phyloP scores from a whole-genome alignment of 2,329 filamentous ascomycete genomes.

The Cladophialophora carrionii region DNA sequence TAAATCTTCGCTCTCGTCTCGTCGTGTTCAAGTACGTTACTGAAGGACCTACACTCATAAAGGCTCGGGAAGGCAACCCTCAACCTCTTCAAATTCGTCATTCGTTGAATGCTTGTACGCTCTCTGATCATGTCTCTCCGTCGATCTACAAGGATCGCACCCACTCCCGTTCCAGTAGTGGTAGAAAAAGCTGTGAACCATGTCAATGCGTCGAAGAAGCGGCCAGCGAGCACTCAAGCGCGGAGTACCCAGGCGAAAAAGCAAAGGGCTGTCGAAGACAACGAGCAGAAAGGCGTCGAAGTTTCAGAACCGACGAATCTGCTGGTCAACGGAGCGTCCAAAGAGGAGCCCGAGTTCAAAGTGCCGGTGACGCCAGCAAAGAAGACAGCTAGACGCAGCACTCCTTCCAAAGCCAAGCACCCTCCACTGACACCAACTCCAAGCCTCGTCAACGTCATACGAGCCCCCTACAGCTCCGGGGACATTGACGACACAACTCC shows the following conservation, averaged over 20 bases:
- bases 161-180: neutral
- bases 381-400: slow-evolving; percentile 39
- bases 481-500: slow-evolving; percentile 47
- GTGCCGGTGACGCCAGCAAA: slow-evolving; percentile 41
- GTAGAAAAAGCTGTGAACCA: neutral
- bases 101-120: slow-evolving; percentile 27
- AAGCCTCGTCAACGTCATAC: slow-evolving; percentile 53
- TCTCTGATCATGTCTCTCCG: slow-evolving; percentile 31
- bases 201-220: slow-evolving; percentile 34
- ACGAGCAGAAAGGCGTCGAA: neutral
- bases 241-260: slow-evolving; percentile 29
- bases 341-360: slow-evolving; percentile 32
- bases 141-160: slow-evolving; percentile 32
- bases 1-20: neutral
- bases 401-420: slow-evolving; percentile 38
- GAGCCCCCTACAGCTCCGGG: slow-evolving; percentile 48
- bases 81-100: neutral
- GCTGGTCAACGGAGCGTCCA: slow-evolving; percentile 16
- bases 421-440: slow-evolving; percentile 55
- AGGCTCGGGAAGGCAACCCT: neutral
- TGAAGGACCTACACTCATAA: neutral
- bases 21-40: neutral
- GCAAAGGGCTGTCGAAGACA: slow-evolving; percentile 17
- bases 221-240: slow-evolving; percentile 22
- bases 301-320: neutral